Evolutionary conservation across 352 stramenopile species (phyloP).

Genomic region (Phytophthora podocarpi): DNA sequence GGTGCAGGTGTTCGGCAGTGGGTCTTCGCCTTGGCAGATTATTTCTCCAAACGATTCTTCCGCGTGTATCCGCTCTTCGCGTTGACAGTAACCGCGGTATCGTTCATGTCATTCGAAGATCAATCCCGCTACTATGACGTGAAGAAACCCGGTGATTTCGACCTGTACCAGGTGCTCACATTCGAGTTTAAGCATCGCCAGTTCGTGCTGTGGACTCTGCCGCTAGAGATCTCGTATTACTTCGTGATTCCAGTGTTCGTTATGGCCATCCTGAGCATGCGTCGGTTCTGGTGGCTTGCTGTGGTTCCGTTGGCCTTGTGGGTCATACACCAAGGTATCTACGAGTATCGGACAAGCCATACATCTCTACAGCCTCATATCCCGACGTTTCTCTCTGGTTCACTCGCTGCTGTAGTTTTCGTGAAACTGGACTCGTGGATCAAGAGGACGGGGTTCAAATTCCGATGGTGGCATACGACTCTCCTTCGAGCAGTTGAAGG

Average conservation of each 20-base stretch:
- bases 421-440: slow-evolving; percentile 30
- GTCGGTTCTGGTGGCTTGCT: slow-evolving; percentile 33
- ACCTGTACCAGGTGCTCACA: slow-evolving; percentile 44
- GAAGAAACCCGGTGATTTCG: slow-evolving; percentile 32
- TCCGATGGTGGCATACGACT: slow-evolving; percentile 20
- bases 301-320: slow-evolving; percentile 30
- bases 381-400: slow-evolving; percentile 45
- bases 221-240: no score
- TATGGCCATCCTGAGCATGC: slow-evolving; percentile 27
- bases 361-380: slow-evolving; percentile 34
- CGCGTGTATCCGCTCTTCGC: slow-evolving; percentile 63
- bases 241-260: slow-evolving; percentile 51
- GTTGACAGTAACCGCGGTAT: slow-evolving; percentile 33
- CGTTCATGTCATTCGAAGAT: slow-evolving; percentile 32
- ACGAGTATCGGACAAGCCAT: slow-evolving; percentile 37
- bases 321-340: slow-evolving; percentile 30
- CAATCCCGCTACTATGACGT: slow-evolving; percentile 39
- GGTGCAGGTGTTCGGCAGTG: no score
- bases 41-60: slow-evolving; percentile 59
- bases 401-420: slow-evolving; percentile 43
- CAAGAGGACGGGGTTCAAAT: slow-evolving; percentile 27
- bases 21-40: no score
- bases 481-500: slow-evolving; percentile 30
- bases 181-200: slow-evolving; percentile 45
- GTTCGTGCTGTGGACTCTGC: slow-evolving; percentile 64